Evolutionary conservation across 495 filamentous ascomycete species (phyloP).

Genomic region (Penicillium manginii): DNA sequence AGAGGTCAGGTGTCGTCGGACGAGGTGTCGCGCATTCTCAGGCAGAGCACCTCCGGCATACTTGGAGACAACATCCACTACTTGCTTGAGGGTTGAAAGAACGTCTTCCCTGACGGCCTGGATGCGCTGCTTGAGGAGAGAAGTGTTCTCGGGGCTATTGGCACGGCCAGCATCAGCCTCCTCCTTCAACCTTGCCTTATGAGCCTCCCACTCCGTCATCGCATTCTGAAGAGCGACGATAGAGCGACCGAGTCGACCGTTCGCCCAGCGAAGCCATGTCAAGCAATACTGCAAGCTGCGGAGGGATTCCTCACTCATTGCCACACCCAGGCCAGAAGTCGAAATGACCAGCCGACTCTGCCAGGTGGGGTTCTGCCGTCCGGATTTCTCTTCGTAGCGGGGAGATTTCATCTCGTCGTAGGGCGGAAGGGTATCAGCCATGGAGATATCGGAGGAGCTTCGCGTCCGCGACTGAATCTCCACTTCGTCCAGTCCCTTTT

Average conservation of each 20-base stretch:
- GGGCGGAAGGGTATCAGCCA: conserved; percentile 71
- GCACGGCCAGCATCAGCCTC: conserved; percentile 25
- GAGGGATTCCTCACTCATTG: conserved; percentile 84
- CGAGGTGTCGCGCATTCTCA: conserved; percentile 77
- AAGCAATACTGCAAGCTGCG: conserved; percentile 77
- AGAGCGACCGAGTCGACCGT: conserved; percentile 70
- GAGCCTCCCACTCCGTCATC: conserved; percentile 73
- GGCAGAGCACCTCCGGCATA: conserved; percentile 85
- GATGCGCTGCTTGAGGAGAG: conserved; percentile 62
- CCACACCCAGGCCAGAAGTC: conserved; percentile 81
- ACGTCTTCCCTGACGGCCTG: conserved; percentile 72
- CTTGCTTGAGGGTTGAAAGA: conserved; percentile 71
- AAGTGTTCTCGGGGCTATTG: conserved; percentile 38
- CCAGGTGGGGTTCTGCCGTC: conserved; percentile 60
- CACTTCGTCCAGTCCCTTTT: conserved; percentile 30
- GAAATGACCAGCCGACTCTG: conserved; percentile 78
- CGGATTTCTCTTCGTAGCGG: conserved; percentile 59
- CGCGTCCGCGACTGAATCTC: conserved; percentile 24
- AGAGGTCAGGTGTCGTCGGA: conserved; percentile 76
- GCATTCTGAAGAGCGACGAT: conserved; percentile 69
- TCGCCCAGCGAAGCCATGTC: conserved; percentile 73
- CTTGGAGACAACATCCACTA: conserved; percentile 77
- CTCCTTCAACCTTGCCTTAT: conserved; percentile 27
- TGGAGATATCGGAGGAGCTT: conserved; percentile 51
- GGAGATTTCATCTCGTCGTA: conserved; percentile 79